Base-by-base conservation (phyloP, 2,329 filamentous ascomycete genomes). In the Penicillium sp. region DNA sequence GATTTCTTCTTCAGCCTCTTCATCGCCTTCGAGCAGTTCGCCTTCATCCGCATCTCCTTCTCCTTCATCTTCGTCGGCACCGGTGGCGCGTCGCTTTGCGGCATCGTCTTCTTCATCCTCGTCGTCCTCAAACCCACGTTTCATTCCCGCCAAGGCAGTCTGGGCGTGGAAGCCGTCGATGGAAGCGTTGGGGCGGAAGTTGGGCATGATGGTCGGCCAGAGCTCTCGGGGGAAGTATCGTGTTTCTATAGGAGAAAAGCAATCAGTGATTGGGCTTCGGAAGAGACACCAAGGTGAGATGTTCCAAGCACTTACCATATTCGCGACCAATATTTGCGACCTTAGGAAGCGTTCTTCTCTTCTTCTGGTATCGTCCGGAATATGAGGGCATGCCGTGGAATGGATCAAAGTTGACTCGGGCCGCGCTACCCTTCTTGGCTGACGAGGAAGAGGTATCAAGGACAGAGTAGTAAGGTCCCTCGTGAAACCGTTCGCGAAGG, bases 361-460 rank as follows among this genome's bases (percentile, higher is more conserved):
- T 85, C 65, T 84, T 86, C 59, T 83, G 77, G 72, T 87, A 88
- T 69, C 82, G 84, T 58, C 84, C 80, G 17, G 83, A 83, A 70
- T 87, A 89, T 0, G 85, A 86, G 42, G 84, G 84, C 75, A 88
- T 88, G 59, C 85, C 85, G 47, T 83, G 81, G 69, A 89, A 89
- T 1, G 87, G 85, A 72, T 89, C 85, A 69, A 88, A 85, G 22
- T 82, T 81, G 2, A 76, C 78, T 70, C 80, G 73, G 69, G 80
- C 76, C 68, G 76, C 63, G 64, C 75, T 75, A 66, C 79, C 73
- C 66, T 81, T 79, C 71, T 84, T 77, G 60, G 81, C 75, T 59
- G 78, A 62, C 50, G 75, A 68, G 22, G 75, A 70, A 47, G 75
- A 63, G 50, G 76, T 61, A 62, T 78, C 82, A 5, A 87, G 78